These are phyloP conservation scores for Diaporthe sp. DNA, from an alignment of 2,329 filamentous ascomycete genomes.

Conservation along the genomic window DNA sequence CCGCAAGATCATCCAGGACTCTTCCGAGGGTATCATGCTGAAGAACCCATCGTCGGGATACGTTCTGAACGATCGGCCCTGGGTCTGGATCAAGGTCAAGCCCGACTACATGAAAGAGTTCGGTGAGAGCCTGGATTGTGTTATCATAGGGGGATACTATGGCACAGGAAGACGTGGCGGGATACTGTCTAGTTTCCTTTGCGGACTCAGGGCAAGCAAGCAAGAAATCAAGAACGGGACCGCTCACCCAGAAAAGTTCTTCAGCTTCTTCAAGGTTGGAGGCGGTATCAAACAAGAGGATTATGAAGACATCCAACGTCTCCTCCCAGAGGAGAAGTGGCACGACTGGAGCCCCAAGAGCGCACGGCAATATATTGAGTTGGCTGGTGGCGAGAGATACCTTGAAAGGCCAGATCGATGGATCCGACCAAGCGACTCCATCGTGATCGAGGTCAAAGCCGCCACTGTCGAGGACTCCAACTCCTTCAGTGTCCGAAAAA, in stretches of 20 bases:
- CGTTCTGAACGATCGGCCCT: conserved; percentile 87
- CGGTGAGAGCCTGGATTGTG: conserved; percentile 90
- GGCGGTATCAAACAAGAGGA: conserved; percentile 90
- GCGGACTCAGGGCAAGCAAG: conserved; percentile 83
- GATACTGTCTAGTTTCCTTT: conserved; percentile 87
- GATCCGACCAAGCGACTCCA: conserved; percentile 90
- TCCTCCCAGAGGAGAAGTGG: conserved; percentile 90
- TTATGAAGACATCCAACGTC: conserved; percentile 85
- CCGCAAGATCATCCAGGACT: conserved; percentile 85
- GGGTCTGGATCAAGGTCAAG: conserved; percentile 99
- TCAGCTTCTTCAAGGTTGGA: conserved; percentile 98
- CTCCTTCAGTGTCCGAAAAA: conserved; percentile 82
- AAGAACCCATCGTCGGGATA: conserved; percentile 95
- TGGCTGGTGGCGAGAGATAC: conserved; percentile 79
- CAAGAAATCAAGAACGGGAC: conserved; percentile 70
- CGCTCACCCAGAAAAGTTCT: conserved; percentile 79
- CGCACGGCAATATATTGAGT: conserved; percentile 82
- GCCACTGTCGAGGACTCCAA: conserved; percentile 82
- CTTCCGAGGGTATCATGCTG: conserved; percentile 90
- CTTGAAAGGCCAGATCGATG: conserved; percentile 89
- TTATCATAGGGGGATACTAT: conserved; percentile 93
- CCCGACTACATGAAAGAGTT: conserved; percentile 98
- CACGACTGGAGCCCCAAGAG: conserved; percentile 84
- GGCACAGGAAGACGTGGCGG: conserved; percentile 90
- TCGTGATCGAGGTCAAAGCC: conserved; percentile 92